These are phyloP conservation scores for Phytomonas serpens DNA, from an alignment of 208 protist genomes.

Conservation along the genomic window DNA sequence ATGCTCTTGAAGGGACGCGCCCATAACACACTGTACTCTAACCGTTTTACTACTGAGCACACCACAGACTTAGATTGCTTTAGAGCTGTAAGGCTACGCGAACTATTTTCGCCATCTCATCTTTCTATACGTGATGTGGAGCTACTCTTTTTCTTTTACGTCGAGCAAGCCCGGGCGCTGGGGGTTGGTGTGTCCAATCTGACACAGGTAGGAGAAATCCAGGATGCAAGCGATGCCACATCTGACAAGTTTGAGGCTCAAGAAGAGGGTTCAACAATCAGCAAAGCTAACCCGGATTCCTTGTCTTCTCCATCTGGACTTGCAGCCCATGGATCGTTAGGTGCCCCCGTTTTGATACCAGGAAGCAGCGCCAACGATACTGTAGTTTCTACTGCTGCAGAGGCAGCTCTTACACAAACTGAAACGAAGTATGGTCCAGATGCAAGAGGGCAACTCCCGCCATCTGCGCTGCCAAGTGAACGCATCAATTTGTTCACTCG, in stretches of 20 bases:
- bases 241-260: not conserved
- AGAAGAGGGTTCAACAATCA: not conserved
- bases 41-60: not conserved
- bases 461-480: not conserved
- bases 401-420: not conserved
- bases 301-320: not conserved
- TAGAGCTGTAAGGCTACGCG: not conserved
- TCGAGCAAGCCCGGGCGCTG: conserved; percentile 15
- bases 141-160: conserved; percentile 16
- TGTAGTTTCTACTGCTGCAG: not conserved
- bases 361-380: not conserved
- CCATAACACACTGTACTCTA: not conserved
- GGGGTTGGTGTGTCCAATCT: not conserved
- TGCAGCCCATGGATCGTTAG: not conserved
- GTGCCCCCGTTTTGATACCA: not conserved
- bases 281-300: not conserved
- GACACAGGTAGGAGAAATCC: not conserved
- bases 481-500: not conserved
- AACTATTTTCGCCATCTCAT: not conserved
- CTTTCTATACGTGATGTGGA: conserved; percentile 14
- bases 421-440: not conserved
- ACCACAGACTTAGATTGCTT: not conserved
- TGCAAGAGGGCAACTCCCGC: not conserved
- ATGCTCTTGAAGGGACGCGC: not conserved
- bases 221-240: not conserved